A percentile compares a stretch with the other conserved stretches of the same genome.
Conservation (phyloP, 2,329 filamentous ascomycete species). For the Beauveria australis region DNA sequence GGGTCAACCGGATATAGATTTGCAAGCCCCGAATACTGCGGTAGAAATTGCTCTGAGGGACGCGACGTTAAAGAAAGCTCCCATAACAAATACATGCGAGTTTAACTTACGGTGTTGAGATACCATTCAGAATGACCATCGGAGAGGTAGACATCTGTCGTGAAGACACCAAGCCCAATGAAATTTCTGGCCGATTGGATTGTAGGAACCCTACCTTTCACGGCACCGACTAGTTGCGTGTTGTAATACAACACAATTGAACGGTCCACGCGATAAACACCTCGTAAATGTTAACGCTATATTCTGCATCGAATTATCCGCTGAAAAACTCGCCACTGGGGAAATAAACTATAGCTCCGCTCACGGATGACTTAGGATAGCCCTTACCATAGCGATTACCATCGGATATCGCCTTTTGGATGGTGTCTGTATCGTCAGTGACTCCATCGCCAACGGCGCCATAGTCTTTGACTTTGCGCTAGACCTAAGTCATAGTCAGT, state of each 20-base stretch:
- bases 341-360: slow-evolving; percentile 16
- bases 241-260: slow-evolving; percentile 13
- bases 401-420: slow-evolving; percentile 34
- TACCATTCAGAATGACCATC: slow-evolving; percentile 1
- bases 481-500: slow-evolving; percentile 39
- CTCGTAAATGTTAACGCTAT: background rate
- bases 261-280: slow-evolving; percentile 14
- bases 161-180: background rate
- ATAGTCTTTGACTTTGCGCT: slow-evolving; percentile 69
- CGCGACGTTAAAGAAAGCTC: background rate
- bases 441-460: slow-evolving; percentile 59
- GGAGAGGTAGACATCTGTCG: background rate
- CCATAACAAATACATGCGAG: background rate
- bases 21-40: slow-evolving; percentile 5
- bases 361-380: slow-evolving; percentile 16
- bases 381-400: slow-evolving; percentile 26
- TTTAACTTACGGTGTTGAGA: background rate
- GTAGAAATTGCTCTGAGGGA: background rate
- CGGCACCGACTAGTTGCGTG: slow-evolving; percentile 28
- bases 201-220: background rate
- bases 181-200: background rate
- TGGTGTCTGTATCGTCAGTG: slow-evolving; percentile 48
- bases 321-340: background rate
- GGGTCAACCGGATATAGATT: background rate
- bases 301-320: background rate